A percentile compares a stretch with the other conserved stretches of the same genome.
Conservation (phyloP, 495 filamentous ascomycete species). For the Talaromyces trachyspermus region DNA sequence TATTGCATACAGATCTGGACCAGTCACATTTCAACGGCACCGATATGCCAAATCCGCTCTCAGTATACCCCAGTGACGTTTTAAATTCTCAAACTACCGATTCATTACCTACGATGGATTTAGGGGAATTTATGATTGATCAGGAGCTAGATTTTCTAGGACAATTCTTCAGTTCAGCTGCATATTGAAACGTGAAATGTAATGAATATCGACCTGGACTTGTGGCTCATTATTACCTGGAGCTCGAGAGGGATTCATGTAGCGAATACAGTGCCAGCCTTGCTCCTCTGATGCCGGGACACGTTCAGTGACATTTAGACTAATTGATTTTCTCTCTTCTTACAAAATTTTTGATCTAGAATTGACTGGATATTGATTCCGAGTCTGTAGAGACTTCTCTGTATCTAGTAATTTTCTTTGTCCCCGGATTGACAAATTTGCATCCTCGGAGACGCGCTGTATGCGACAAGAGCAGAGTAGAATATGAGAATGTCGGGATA, state of each 20-base stretch:
- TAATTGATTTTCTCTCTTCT: background rate
- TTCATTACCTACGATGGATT: conserved; percentile 17
- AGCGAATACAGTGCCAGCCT: too few species aligned
- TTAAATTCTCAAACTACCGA: conserved; percentile 6
- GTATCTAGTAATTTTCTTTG: too few species aligned
- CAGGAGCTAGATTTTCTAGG: conserved; percentile 21
- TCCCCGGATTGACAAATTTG: too few species aligned
- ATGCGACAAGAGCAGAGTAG: too few species aligned
- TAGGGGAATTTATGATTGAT: conserved; percentile 31
- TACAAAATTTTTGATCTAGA: too few species aligned
- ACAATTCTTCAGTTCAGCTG: conserved; percentile 9
- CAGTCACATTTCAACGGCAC: background rate
- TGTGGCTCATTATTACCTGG: background rate
- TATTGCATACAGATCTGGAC: background rate
- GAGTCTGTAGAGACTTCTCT: too few species aligned
- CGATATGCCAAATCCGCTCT: background rate
- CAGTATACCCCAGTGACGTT: conserved; percentile 1
- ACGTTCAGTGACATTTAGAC: background rate
- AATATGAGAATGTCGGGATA: too few species aligned
- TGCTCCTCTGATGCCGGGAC: background rate
- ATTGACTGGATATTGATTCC: too few species aligned
- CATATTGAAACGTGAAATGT: background rate
- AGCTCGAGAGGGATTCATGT: background rate
- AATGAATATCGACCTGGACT: background rate
- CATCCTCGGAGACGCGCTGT: too few species aligned